phyloP scores from a whole-genome alignment of 2,329 filamentous ascomycete species.

The Verticillium nonalfalfae region DNA sequence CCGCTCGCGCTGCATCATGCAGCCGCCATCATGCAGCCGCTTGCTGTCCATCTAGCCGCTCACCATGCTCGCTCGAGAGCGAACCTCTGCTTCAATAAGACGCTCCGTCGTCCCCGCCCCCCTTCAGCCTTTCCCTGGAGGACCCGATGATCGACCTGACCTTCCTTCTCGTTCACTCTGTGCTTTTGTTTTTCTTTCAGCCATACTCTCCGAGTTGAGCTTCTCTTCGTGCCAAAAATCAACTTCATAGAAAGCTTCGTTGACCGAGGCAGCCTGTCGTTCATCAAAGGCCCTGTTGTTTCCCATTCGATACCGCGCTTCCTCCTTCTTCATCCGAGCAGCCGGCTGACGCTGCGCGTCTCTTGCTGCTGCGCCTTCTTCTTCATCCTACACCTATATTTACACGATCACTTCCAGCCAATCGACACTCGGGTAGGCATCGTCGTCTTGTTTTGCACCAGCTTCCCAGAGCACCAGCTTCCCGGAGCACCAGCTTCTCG shows the following conservation, averaged over 20 bases:
- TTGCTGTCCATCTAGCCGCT: neutral
- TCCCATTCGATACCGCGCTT: constrained; percentile 26
- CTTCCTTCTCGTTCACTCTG: no score
- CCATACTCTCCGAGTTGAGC: neutral
- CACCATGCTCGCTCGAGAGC: constrained; percentile 9
- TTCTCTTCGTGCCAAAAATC: constrained; percentile 1
- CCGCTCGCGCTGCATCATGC: neutral
- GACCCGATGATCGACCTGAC: neutral
- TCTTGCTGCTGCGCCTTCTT: neutral
- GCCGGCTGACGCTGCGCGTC: neutral
- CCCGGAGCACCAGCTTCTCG: neutral
- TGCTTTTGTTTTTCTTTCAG: constrained; percentile 13
- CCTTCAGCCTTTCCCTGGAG: neutral
- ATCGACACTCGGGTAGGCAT: no score
- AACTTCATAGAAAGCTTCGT: constrained; percentile 27
- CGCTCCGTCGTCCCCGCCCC: constrained; percentile 5
- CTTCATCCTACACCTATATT: neutral
- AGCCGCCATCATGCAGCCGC: constrained; percentile 4
- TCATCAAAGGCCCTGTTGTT: constrained; percentile 15
- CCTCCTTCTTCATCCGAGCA: no score
- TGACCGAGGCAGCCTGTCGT: constrained; percentile 38
- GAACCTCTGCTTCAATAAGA: neutral
- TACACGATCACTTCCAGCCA: constrained; percentile 1
- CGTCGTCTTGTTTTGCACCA: no score
- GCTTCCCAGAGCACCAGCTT: neutral